Evolutionary conservation across 768 basidiomycete genomes (phyloP), one percentile per base, ranked within the genome.

Genomic region (Tephrocybe rancida): DNA sequence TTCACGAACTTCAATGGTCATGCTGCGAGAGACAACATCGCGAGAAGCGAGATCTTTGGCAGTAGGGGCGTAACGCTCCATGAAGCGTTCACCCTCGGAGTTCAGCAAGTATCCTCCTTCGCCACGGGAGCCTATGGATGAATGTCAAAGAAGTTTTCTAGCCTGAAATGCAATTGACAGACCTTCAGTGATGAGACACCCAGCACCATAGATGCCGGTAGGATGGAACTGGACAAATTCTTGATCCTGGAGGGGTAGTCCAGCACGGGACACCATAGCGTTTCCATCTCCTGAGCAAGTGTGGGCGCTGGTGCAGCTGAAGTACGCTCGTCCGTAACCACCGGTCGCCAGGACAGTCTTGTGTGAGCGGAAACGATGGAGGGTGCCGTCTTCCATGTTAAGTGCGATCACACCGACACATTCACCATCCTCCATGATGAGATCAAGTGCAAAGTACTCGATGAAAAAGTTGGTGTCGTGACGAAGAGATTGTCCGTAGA

Each of bases 161-260:
- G 22, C 3, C 43, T 14, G n/a, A 24, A 14, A 55, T 24, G 5
- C 37, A 42, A 11, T 27, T 22, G 25, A 65, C 73, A 50, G 49
- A 91, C 95, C 95, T 80, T 98, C 96, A 11, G 96, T 98, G 68
- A 99, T 99, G 61, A 99, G 81, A 74, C 97, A 99, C 44, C 97
- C 97, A 63, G 97, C 96, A 61, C 97, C 97, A 68, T 98, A 99
- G 65, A 99, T 98, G 73, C 97, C 97, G 42, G 97, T 98, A 2
- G 97, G 97, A 72, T 98, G 97, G 92, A 99, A 99, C 70, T 99
- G 97, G n/a, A 98, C 95, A 69, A 99, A 99, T 73, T 99, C 97
- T 56, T 90, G 72, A 74, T 99, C 97, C 75, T 98, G 97, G 39
- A 98, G 79, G 49, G 97, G 97, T 48, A 99, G 79, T 27, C 97